A percentile compares a stretch with the other conserved stretches of the same genome.
Evolutionary conservation across 2,329 filamentous ascomycete genomes (phyloP).

Genomic region (Ramichloridium luteum): DNA sequence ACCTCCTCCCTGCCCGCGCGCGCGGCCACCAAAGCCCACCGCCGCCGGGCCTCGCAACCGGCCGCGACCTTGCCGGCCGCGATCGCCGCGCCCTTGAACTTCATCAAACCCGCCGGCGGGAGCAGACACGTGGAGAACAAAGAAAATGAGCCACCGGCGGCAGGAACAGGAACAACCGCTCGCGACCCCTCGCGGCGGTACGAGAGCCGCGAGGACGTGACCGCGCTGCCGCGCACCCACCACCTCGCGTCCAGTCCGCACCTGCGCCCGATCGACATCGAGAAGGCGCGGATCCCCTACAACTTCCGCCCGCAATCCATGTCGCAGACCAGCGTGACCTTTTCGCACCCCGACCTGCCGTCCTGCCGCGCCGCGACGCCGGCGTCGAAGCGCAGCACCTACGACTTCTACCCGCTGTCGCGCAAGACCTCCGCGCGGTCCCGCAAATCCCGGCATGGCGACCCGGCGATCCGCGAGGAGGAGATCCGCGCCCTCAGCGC

Average conservation of each 20-base stretch:
- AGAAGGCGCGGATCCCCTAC: conserved; percentile 32
- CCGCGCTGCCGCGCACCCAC: conserved; percentile 32
- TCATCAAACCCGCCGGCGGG: conserved; percentile 3
- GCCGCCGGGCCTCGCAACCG: conserved; percentile 9
- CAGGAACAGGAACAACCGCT: conserved; percentile 2
- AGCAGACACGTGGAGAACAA: conserved; percentile 12
- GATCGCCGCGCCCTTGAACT: conserved; percentile 6
- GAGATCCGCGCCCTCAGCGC: conserved; percentile 79
- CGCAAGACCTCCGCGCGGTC: conserved; percentile 54
- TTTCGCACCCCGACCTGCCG: conserved; percentile 18
- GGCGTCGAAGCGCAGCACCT: conserved; percentile 30
- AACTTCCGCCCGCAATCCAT: conserved; percentile 26
- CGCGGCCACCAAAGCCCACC: conserved; percentile 16
- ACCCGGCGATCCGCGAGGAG: conserved; percentile 67
- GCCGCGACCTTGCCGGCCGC: conserved; percentile 5
- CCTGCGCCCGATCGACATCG: conserved; percentile 31
- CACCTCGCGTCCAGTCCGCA: conserved; percentile 36
- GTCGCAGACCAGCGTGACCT: conserved; percentile 21
- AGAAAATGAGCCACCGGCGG: conserved; percentile 13
- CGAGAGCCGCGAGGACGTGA: conserved; percentile 34
- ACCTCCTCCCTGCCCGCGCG: conserved; percentile 1
- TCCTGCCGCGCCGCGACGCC: conserved; percentile 9
- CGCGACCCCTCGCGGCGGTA: conserved; percentile 1
- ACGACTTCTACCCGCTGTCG: conserved; percentile 37
- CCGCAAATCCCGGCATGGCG: conserved; percentile 50